Base-by-base conservation (phyloP, 2,329 filamentous ascomycete species). In the Cryphonectria naterciae region DNA sequence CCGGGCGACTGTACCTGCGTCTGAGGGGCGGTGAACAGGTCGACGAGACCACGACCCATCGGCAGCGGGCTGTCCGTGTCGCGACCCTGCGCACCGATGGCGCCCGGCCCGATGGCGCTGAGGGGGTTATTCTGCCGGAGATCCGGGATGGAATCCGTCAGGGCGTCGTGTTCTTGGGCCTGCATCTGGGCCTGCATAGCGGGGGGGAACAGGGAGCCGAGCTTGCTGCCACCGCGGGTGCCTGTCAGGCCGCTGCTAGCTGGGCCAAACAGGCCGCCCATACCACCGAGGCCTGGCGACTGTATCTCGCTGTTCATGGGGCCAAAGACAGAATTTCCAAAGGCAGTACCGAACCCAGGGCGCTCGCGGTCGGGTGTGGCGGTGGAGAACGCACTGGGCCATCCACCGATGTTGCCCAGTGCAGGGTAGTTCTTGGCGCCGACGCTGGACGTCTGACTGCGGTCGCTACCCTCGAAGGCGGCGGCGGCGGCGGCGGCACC, bases 151-250 rank as follows among this genome's bases (percentile, higher is more conserved):
- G 84, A 85, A 71, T 92, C 90, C 49, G 85, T 83, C 65, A 90
- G 76, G 70, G 78, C 85, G 37, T 89, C 87, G 60, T 92, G 91
- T 17, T 95, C 92, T 41, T 90, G 87, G 3, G 83, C 82, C 72
- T 94, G 92, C 92, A 97, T 95, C 79, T 97, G 93, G 49, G 94
- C 93, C 81, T 98, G 95, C 92, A 97, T 95, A 5, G 92, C 91
- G 1, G 90, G 84, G 11, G 95, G 95, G 77, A 99, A 98, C 35
- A 99, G 84, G 1, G 94, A 95, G 2, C 93, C 92, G 54, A 98
- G 85, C 80, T 95, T 97, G 83, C 93, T 96, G 6, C 89, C 87
- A 52, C 94, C 90, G 43, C 93, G 89, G 62, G 89, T 82, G 69
- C 85, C 86, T 70, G 84, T 85, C 4, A 84, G 83, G 69, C 85